Percentiles rank a stretch among this genome's conserved stretches.
Evolutionary conservation across 257 asterid species (phyloP).

Genomic region (Anisodus acutangulus): DNA sequence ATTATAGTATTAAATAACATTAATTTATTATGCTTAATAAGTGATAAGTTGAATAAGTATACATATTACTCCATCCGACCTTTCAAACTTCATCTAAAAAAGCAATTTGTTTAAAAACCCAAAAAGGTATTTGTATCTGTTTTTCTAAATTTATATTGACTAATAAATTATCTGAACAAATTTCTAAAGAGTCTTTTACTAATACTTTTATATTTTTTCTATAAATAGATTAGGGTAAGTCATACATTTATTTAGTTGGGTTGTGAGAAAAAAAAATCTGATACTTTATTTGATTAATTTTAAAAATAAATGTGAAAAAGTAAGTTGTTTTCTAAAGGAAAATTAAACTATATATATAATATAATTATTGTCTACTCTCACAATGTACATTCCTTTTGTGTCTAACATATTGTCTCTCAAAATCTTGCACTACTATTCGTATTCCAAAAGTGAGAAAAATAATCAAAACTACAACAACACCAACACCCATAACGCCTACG

Average conservation of each 20-base stretch:
- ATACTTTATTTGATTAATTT: too few relatives aligned
- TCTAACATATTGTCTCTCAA: background rate
- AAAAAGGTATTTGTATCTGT: background rate
- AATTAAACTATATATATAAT: too few relatives aligned
- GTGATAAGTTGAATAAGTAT: background rate
- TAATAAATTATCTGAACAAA: background rate
- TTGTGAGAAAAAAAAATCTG: too few relatives aligned
- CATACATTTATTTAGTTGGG: too few relatives aligned
- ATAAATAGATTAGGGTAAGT: background rate
- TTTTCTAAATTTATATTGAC: too few relatives aligned
- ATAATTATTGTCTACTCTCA: background rate
- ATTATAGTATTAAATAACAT: too few relatives aligned
- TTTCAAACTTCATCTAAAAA: too few relatives aligned
- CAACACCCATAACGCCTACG: too few relatives aligned
- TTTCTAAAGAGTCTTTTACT: background rate
- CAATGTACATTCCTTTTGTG: background rate
- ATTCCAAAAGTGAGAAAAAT: background rate
- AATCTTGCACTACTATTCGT: too few relatives aligned
- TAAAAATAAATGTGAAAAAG: background rate
- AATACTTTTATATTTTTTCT: background rate
- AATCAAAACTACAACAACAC: too few relatives aligned
- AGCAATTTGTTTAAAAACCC: background rate
- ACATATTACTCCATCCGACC: background rate
- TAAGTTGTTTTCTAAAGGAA: too few relatives aligned
- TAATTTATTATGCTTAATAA: too few relatives aligned